A percentile compares a stretch with the other conserved stretches of the same genome.
Evolutionary conservation across 768 basidiomycete species (phyloP).

Genomic region (Hygrophoropsis aurantiaca): DNA sequence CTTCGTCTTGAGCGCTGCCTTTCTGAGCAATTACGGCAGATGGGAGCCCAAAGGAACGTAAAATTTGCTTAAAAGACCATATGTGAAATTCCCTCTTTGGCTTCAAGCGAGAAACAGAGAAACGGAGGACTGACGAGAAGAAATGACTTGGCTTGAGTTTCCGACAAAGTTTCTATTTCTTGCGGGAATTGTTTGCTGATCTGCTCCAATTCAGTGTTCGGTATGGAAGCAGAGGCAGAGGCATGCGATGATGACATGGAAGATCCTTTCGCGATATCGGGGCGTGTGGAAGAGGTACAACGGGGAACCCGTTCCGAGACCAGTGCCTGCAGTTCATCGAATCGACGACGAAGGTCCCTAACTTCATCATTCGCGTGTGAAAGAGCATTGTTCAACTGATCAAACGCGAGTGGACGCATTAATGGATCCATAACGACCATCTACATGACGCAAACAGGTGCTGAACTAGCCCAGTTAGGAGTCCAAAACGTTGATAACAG

Average conservation of each 20-base stretch:
- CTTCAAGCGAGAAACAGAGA: no score
- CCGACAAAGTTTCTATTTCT: slow-evolving; percentile 20
- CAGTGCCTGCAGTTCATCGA: slow-evolving; percentile 20
- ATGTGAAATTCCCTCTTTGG: neutral
- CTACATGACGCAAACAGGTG: neutral
- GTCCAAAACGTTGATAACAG: no score
- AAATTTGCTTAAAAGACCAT: neutral
- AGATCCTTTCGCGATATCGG: no score
- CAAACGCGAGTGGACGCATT: slow-evolving; percentile 18
- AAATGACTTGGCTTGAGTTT: slow-evolving; percentile 18
- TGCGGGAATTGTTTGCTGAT: neutral
- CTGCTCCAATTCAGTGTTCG: no score
- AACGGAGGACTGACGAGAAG: slow-evolving; percentile 18
- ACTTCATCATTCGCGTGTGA: slow-evolving; percentile 23
- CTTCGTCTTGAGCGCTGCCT: neutral
- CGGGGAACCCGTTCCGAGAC: slow-evolving; percentile 14
- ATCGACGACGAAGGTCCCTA: slow-evolving; percentile 19
- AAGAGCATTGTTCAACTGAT: slow-evolving; percentile 24
- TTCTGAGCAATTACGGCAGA: no score
- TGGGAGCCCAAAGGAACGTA: neutral
- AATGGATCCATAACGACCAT: neutral
- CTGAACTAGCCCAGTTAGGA: no score
- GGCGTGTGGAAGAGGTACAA: no score
- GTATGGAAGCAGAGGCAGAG: no score
- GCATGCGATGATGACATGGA: no score